These are phyloP conservation scores for Xeromyces bisporus DNA, from an alignment of 495 filamentous ascomycete genomes.

Conservation along the genomic window DNA sequence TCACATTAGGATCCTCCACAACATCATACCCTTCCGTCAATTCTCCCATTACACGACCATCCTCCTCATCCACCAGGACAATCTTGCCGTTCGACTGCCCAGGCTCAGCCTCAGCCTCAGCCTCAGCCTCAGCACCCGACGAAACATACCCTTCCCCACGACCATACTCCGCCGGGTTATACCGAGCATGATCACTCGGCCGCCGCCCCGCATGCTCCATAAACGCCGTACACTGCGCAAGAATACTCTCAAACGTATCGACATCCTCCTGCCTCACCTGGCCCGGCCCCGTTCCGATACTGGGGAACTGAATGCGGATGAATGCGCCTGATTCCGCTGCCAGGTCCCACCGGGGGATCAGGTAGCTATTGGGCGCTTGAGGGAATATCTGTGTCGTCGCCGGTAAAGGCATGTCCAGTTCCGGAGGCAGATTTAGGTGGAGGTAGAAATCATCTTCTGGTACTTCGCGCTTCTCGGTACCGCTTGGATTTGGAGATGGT, in stretches of 20 bases:
- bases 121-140: conserved; percentile 6
- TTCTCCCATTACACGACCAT: conserved; percentile 89
- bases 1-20: conserved; percentile 53
- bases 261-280: conserved; percentile 75
- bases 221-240: conserved; percentile 90
- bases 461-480: conserved; percentile 9
- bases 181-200: conserved; percentile 34
- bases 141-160: conserved; percentile 61
- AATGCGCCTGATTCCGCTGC: conserved; percentile 77
- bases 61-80: conserved; percentile 88
- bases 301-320: conserved; percentile 75
- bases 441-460: conserved; percentile 90
- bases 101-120: conserved; percentile 8
- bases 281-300: conserved; percentile 41
- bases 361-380: conserved; percentile 71
- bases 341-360: conserved; percentile 86
- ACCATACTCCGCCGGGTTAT: conserved; percentile 66
- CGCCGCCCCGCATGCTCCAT: conserved; percentile 55
- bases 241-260: conserved; percentile 90
- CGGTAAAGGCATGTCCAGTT: conserved; percentile 76
- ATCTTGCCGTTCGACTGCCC: conserved; percentile 52
- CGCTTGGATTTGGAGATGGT: conserved; percentile 40
- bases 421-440: conserved; percentile 82
- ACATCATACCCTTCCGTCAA: conserved; percentile 67
- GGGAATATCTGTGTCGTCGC: conserved; percentile 93